Evolutionary conservation across 306 rosid genomes (phyloP).

Genomic region (Begonia masoniana): DNA sequence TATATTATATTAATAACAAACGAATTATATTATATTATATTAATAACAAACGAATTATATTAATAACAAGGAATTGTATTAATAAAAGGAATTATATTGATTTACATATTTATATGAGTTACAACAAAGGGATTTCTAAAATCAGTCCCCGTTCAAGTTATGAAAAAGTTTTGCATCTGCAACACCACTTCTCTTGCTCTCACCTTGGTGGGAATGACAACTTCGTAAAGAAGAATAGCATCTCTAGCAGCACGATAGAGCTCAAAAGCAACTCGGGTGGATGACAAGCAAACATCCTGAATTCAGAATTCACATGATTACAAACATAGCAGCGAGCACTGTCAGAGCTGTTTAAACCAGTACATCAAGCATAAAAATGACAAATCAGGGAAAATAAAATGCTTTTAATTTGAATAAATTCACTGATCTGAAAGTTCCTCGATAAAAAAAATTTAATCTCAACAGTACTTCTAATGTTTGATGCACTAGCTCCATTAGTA

Average conservation of each 20-base stretch:
- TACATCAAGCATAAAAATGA: background rate
- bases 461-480: conserved; percentile 62
- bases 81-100: no score
- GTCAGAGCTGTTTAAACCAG: background rate
- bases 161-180: background rate
- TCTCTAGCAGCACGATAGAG: conserved; percentile 86
- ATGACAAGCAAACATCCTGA: conserved; percentile 86
- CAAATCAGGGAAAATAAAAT: background rate
- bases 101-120: background rate
- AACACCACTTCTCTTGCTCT: conserved; percentile 24
- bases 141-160: conserved; percentile 2
- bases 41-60: no score
- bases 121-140: background rate
- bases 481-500: conserved; percentile 73
- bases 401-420: background rate
- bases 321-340: conserved; percentile 3
- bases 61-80: background rate
- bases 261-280: conserved; percentile 83
- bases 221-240: conserved; percentile 86
- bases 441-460: conserved; percentile 1
- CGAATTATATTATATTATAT: no score
- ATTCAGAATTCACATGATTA: conserved; percentile 15
- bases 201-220: conserved; percentile 90
- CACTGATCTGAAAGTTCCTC: no score
- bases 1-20: background rate